Percentiles rank a stretch among this genome's conserved stretches.
These are phyloP conservation scores for Cystobasidium pallidum DNA, from an alignment of 1,284 basidiomycete genomes.

Conservation along the genomic window DNA sequence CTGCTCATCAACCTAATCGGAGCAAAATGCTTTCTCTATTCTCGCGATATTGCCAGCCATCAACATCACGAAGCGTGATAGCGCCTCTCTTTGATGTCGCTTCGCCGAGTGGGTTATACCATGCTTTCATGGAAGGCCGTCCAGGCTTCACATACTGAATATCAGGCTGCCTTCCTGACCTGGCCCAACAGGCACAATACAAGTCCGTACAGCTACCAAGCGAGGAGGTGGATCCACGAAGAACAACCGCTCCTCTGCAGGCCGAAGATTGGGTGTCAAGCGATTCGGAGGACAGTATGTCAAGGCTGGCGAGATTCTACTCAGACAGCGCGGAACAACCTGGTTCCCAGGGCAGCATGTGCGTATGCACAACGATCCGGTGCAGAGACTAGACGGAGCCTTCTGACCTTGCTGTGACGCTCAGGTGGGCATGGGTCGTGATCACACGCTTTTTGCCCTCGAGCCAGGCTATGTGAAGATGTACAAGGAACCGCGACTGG, in stretches of 20 bases:
- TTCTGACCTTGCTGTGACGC: slow-evolving; percentile 43
- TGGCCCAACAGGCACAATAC: slow-evolving; percentile 59
- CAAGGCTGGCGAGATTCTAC: slow-evolving; percentile 74
- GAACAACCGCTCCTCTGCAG: slow-evolving; percentile 87
- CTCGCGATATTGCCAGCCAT: slow-evolving; percentile 45
- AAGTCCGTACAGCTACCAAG: slow-evolving; percentile 89
- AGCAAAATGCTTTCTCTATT: slow-evolving; percentile 45
- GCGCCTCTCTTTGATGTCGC: slow-evolving; percentile 45
- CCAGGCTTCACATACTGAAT: too few species aligned
- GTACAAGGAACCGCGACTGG: slow-evolving; percentile 62
- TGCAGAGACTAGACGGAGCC: not conserved
- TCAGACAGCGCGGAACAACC: slow-evolving; percentile 83
- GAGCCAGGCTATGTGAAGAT: slow-evolving; percentile 88
- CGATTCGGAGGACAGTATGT: slow-evolving; percentile 78
- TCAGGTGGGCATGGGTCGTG: slow-evolving; percentile 83
- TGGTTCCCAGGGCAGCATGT: slow-evolving; percentile 92
- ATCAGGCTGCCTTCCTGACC: too few species aligned
- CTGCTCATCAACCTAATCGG: not conserved
- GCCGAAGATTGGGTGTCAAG: slow-evolving; percentile 87
- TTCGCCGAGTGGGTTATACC: slow-evolving; percentile 44
- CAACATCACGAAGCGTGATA: slow-evolving; percentile 33
- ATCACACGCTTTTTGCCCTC: slow-evolving; percentile 86
- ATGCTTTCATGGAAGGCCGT: slow-evolving; percentile 9
- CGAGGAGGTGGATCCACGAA: slow-evolving; percentile 87
- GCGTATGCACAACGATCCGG: slow-evolving; percentile 52